These are phyloP conservation scores for Aegilops longissima DNA, from an alignment of 176 grass and related monocot genomes.

Conservation along the genomic window DNA sequence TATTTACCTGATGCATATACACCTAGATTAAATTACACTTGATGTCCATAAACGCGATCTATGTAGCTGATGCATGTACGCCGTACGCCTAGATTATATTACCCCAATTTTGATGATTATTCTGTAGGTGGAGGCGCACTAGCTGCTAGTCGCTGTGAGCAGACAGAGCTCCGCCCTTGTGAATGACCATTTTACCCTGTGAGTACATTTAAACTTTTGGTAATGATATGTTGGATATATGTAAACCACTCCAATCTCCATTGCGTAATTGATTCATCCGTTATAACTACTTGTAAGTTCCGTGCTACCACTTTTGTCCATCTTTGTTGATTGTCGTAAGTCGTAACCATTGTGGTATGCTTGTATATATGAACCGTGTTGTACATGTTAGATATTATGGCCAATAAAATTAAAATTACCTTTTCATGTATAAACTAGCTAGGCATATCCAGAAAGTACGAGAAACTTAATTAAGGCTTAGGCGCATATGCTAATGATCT, in stretches of 20 bases:
- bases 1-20: background rate
- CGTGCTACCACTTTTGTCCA: background rate
- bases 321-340: background rate
- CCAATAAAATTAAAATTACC: background rate
- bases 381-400: background rate
- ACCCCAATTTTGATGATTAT: background rate
- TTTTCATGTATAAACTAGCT: background rate
- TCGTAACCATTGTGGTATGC: background rate
- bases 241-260: background rate
- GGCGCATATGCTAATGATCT: conserved; percentile 35
- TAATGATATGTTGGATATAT: background rate
- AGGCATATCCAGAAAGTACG: background rate
- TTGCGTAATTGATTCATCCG: background rate
- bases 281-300: background rate
- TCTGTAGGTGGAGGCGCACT: background rate
- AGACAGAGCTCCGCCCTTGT: background rate
- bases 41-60: background rate
- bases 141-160: background rate
- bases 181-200: background rate
- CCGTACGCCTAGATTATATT: background rate
- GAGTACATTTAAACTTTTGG: background rate
- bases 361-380: background rate
- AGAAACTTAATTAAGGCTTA: background rate
- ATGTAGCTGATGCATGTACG: background rate
- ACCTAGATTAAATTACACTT: background rate